Evolutionary conservation across 2,329 filamentous ascomycete species (phyloP), one percentile per base, ranked within the genome.

Genomic region (Alternaria viburni): DNA sequence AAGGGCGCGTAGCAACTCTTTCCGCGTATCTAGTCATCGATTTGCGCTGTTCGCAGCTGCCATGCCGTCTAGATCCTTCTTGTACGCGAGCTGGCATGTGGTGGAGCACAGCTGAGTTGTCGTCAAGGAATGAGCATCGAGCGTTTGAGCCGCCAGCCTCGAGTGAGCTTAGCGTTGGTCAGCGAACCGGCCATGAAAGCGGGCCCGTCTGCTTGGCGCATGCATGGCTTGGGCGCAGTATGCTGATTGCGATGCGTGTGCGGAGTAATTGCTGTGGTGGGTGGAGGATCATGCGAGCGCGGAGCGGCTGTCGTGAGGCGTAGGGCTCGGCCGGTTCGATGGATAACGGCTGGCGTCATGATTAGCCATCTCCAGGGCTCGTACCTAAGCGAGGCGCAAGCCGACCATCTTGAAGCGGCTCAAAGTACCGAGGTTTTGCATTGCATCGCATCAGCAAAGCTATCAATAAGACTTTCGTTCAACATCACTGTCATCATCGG

Each of bases 81-180:
- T 25, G 43, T 17, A 47, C 46, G 12, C 47, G 26, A 57, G 54
- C 36, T 45, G 59, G 46, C 32, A 47, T 30, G 12, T 47, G 12
- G 36, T 61, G 59, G 59, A 36, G 36, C 49, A 28, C 36, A 50
- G 62, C 62, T 61, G 58, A 49, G 58, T 54, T 64, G 58, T 54
- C 44, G 54, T 58, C 57, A 32, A 30, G 57, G 36, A 51, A 51
- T 64, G 58, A 57, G 54, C 52, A 43, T 61, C 26, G 19, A 54
- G 56, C 15, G 9, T 51, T 43, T 43, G 46, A 56, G 32, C 17
- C 57, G 25, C 61, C 44, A 61, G 30, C 28, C 58, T 41, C 25
- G 28, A 54, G 41, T 41, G 15, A 55, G 52, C 23, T 46, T 61
- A 61, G 57, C 50, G 11, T 17, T 23, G 5, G 43, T 21, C 25